Evolutionary conservation across 306 rosid species (phyloP).

Genomic region (Calophaca sinica): DNA sequence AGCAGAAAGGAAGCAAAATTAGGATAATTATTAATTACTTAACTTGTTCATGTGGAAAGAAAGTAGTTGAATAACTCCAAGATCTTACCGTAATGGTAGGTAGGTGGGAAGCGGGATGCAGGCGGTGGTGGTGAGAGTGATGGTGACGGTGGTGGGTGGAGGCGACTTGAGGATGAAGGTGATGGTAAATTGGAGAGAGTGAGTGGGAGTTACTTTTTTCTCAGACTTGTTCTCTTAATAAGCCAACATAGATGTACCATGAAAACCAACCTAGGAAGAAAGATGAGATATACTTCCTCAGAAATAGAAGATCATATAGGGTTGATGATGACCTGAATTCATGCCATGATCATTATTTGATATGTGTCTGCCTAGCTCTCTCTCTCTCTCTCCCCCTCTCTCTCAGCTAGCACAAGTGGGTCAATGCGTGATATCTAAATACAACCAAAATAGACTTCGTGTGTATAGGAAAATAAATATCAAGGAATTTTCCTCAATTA

Average conservation of each 20-base stretch:
- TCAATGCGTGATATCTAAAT: conserved; percentile 82
- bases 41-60: background rate
- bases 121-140: background rate
- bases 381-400: conserved; percentile 37
- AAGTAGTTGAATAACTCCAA: conserved; percentile 18
- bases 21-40: background rate
- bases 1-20: background rate
- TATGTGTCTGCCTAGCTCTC: background rate
- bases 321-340: conserved; percentile 63
- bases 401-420: conserved; percentile 50
- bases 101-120: background rate
- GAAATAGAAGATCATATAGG: conserved; percentile 70
- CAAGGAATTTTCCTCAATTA: conserved; percentile 65
- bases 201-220: conserved; percentile 37
- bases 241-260: conserved; percentile 58
- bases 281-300: conserved; percentile 59
- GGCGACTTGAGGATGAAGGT: background rate
- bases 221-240: conserved; percentile 55
- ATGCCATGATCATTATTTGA: conserved; percentile 56
- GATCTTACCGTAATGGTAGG: conserved; percentile 36
- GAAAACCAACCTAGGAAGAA: conserved; percentile 70
- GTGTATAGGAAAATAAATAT: conserved; percentile 28
- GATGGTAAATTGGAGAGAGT: conserved; percentile 43
- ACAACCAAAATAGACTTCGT: conserved; percentile 72
- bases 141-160: background rate